Percentiles rank a stretch among this genome's conserved stretches.
phyloP scores from a whole-genome alignment of 148 eudicot genomes.

The Silene conica region DNA sequence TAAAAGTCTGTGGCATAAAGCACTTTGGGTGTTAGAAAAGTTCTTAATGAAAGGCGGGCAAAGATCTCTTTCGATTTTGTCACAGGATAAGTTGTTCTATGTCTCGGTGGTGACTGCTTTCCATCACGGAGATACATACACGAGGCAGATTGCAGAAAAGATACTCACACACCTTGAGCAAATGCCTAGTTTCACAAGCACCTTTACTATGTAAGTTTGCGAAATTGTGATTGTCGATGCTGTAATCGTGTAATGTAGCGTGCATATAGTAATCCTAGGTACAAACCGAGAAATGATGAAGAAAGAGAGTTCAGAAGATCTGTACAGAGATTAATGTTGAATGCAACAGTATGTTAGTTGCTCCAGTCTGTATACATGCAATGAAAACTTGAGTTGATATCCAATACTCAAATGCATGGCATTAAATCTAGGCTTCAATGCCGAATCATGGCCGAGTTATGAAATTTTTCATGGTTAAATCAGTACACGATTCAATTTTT shows the following conservation, averaged over 20 bases:
- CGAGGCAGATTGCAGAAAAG: slow-evolving; percentile 72
- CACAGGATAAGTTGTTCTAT: slow-evolving; percentile 52
- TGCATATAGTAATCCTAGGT: slow-evolving; percentile 4
- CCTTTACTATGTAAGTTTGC: slow-evolving; percentile 34
- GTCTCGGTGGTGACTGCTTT: slow-evolving; percentile 58
- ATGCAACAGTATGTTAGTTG: background rate
- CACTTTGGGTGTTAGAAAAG: slow-evolving; percentile 69
- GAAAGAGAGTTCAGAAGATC: background rate
- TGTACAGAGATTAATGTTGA: background rate
- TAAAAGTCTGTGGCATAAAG: slow-evolving; percentile 56
- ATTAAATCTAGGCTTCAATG: background rate
- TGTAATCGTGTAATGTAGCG: background rate
- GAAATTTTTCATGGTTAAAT: too few species aligned
- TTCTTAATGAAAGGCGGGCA: slow-evolving; percentile 57
- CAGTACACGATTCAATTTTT: too few species aligned
- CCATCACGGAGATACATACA: slow-evolving; percentile 67
- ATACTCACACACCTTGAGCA: slow-evolving; percentile 60
- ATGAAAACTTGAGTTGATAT: background rate
- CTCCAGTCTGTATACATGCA: slow-evolving; percentile 4
- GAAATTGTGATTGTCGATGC: background rate
- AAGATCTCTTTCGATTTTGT: slow-evolving; percentile 40
- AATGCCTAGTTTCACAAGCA: slow-evolving; percentile 47
- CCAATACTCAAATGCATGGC: too few species aligned
- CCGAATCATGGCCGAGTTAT: too few species aligned
- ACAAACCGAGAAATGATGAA: slow-evolving; percentile 2